Base-by-base conservation (phyloP, 257 asterid genomes). In the Ilex aquifolium region DNA sequence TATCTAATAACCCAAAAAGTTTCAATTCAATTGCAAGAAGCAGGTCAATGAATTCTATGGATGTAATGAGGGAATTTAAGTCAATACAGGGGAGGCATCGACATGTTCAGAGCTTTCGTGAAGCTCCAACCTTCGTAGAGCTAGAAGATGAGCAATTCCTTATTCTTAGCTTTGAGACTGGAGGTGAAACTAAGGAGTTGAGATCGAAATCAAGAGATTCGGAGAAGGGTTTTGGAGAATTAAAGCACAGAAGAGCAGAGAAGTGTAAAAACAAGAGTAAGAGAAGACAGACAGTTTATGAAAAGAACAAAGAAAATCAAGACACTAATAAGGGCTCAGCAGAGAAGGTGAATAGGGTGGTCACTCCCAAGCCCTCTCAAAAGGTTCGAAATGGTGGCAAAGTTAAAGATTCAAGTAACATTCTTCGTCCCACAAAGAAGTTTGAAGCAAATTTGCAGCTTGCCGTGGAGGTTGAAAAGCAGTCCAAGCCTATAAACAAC, bases 61-160 rank as follows among this genome's bases (percentile, higher is more conserved):
- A 74, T 21, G 36, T 62, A 11, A 48, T 31, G 64, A 72, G 65
- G 70, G 77, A 77, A 59, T 49, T 78, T 2, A 66, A 67, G 46
- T 62, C 72, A 4, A 49, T 63, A 11, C 71, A 58, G 12, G 66
- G 59, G 69, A 80, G 57, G 72, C 61, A 62, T 31, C 65, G 67
- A 3, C 68, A 67, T 29, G 57, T 49, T 6, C 48, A 69, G 32
- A 76, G 83, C 71, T 71, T 75, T 17, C 60, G 80, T 31, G 80
- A 72, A 44, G 63, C 74, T 30, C 85, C 90, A 2, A 44, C 70
- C 1, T 86, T 76, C 61, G 32, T 46, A 57, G 88, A 81, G 68
- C 72, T 83, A 0, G 84, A 86, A 78, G 97, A 89, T 63, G 91
- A 89, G 7, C 59, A 87, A 0, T 86, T 84, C 65, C 74, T 79